Conservation (phyloP, 805 yeast species). For the Saccharomycopsis fermentans region DNA sequence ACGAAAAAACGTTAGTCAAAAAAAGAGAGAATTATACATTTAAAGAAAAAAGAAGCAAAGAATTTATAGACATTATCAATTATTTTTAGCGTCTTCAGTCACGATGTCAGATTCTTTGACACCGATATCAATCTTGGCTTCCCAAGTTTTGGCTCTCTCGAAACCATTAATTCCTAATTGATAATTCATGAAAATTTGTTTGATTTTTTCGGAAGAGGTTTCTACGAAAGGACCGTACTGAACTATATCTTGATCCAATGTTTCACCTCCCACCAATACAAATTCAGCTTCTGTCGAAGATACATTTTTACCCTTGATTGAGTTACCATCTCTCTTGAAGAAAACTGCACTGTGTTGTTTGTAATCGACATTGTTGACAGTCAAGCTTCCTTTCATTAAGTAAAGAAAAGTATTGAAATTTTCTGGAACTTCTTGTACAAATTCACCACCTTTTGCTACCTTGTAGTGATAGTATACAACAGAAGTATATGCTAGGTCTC, state of each 20-base stretch:
- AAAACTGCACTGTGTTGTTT: conserved; percentile 45
- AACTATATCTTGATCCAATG: conserved; percentile 61
- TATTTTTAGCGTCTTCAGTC: not conserved
- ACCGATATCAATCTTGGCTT: conserved; percentile 11
- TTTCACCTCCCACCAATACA: conserved; percentile 67
- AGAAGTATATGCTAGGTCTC: conserved; percentile 76
- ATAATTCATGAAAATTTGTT: conserved; percentile 63
- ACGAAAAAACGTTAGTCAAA: too few relatives aligned
- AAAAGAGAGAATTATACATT: not conserved
- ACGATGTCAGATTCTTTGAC: conserved; percentile 7
- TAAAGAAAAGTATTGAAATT: conserved; percentile 65
- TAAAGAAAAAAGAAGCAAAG: not conserved
- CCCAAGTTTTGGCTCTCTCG: conserved; percentile 39
- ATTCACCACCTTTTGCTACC: conserved; percentile 54
- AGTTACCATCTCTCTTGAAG: conserved; percentile 62
- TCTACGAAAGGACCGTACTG: conserved; percentile 93
- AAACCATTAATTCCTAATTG: conserved; percentile 62
- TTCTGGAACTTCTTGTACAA: conserved; percentile 47
- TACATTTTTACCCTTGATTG: conserved; percentile 44
- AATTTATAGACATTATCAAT: too few relatives aligned
- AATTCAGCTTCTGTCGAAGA: conserved; percentile 39
- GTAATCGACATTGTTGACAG: conserved; percentile 33
- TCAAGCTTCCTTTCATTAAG: conserved; percentile 49
- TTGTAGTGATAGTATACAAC: conserved; percentile 60
- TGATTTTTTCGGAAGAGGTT: conserved; percentile 52